These are phyloP conservation scores for Hamamelis virginiana DNA, from an alignment of 164 flowering plant species.

Conservation along the genomic window DNA sequence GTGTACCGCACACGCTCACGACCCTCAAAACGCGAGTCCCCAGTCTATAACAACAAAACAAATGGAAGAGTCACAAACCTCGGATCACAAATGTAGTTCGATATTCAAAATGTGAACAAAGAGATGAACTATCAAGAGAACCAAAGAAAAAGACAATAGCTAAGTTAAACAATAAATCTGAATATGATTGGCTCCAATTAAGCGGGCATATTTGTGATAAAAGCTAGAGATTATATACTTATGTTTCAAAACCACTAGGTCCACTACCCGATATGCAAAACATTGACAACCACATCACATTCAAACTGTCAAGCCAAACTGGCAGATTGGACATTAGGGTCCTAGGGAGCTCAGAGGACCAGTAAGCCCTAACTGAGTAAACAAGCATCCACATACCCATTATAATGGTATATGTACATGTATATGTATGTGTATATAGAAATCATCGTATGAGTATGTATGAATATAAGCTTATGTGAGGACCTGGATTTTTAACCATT, in stretches of 20 bases:
- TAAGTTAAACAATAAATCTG: not conserved
- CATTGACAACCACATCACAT: not conserved
- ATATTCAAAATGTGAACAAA: not conserved
- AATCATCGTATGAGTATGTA: too few relatives aligned
- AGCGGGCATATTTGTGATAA: not conserved
- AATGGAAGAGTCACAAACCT: not conserved
- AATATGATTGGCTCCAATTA: not conserved
- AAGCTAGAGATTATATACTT: not conserved
- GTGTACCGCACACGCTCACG: constrained; percentile 67
- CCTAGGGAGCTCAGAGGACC: too few relatives aligned
- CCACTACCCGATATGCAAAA: too few relatives aligned
- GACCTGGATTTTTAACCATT: too few relatives aligned
- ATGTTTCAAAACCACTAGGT: not conserved
- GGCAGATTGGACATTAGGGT: too few relatives aligned
- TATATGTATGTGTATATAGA: too few relatives aligned
- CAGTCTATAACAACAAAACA: constrained; percentile 38
- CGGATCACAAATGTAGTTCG: not conserved
- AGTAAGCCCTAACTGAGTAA: not conserved
- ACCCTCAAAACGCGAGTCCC: constrained; percentile 65
- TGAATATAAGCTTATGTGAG: too few relatives aligned
- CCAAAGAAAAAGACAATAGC: not conserved
- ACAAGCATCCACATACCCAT: not conserved
- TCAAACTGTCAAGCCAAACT: too few relatives aligned
- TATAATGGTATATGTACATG: too few relatives aligned
- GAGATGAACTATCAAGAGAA: not conserved